Evolutionary conservation across 306 rosid species (phyloP), one percentile per base, ranked within the genome.

Genomic region (Crotalaria pallida): DNA sequence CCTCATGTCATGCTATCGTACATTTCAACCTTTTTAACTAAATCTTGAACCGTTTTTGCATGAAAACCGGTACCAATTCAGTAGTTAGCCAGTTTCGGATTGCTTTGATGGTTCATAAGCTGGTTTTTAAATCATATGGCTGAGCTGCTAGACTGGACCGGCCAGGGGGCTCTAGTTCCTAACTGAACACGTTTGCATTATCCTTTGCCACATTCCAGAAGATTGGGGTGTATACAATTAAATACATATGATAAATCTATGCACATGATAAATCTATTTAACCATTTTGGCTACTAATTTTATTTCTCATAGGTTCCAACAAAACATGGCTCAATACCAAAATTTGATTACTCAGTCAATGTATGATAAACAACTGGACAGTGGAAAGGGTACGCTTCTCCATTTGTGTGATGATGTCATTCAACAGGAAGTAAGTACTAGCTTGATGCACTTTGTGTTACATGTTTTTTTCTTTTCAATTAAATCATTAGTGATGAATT

Each of bases 321-420:
- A 80, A 87, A 94, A 91, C 74, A 34, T 94, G 82, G 90, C 97
- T 78, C 75, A 78, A 24, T 91, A 94, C 80, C 96, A 91, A 85
- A 94, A 87, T 85, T 91, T 94, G 82, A 91, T 94, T 67, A 94
- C 96, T 7, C 97, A 89, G 78, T 94, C 99, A 19, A 94, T 91
- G 96, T 94, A 94, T 52, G 96, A 94, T 74, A 94, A 88, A 79
- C 99, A 94, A 73, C 87, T 94, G 52, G 99, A 94, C 70, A 94
- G 99, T 56, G 99, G 97, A 73, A 87, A 79, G 88, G 99, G 99
- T 43, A 94, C 99, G 16, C 97, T 91, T 84, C 97, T 94, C 71
- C 99, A 94, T 88, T 70, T 94, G 85, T 94, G 99, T 48, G 99
- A 94, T 29, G 99, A 94, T 74, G 97, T 94, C 82, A 89, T 94